phyloP scores from a whole-genome alignment of 208 protist species.

The Porcisia deanei region DNA sequence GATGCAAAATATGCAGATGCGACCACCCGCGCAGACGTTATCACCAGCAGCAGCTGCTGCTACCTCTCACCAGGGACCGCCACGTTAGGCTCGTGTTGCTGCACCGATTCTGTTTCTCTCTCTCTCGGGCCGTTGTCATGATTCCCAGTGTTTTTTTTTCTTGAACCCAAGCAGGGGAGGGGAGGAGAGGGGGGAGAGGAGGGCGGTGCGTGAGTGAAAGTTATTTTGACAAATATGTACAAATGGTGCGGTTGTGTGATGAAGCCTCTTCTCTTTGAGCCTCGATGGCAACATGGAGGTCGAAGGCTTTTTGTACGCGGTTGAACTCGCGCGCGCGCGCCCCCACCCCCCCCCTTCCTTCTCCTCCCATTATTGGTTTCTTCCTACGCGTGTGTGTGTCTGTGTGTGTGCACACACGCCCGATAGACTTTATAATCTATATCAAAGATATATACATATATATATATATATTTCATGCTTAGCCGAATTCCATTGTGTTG shows the following conservation, averaged over 20 bases:
- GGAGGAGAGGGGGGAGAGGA: too few species aligned
- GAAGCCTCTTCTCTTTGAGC: too few species aligned
- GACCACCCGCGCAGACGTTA: neutral
- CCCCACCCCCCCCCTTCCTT: too few species aligned
- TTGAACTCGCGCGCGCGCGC: too few species aligned
- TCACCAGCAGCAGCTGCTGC: neutral
- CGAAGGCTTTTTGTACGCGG: too few species aligned
- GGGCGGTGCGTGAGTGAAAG: too few species aligned
- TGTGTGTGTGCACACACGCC: neutral
- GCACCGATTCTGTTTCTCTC: neutral
- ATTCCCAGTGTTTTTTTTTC: neutral
- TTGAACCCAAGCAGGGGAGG: too few species aligned
- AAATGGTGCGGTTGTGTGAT: too few species aligned
- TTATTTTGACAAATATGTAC: too few species aligned
- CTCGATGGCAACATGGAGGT: too few species aligned
- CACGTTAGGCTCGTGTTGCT: neutral
- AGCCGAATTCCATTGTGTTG: neutral
- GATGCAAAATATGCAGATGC: constrained; percentile 31
- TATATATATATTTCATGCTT: neutral
- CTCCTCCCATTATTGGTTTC: neutral
- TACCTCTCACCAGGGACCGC: neutral
- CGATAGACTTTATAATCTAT: too few species aligned
- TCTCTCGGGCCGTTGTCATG: neutral
- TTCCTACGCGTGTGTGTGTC: neutral
- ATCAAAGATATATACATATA: neutral